Percentiles rank a stretch among this genome's conserved stretches.
These are phyloP conservation scores for Ogataea nakhonphanomensis DNA, from an alignment of 805 yeast species.

Conservation along the genomic window DNA sequence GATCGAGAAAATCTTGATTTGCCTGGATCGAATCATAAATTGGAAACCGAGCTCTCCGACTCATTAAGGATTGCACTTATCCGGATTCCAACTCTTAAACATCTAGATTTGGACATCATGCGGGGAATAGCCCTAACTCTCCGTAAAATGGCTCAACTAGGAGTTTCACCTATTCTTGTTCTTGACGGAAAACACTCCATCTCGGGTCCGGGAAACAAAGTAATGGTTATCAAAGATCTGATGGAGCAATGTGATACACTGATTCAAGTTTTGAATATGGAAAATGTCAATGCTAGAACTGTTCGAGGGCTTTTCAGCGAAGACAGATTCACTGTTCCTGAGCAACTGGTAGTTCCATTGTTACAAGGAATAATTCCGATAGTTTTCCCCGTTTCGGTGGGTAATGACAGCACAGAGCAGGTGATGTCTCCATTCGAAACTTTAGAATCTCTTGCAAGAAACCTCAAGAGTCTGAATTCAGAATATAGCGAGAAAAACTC, in stretches of 20 bases:
- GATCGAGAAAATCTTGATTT: conserved; percentile 10
- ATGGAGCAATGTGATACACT: conserved; percentile 24
- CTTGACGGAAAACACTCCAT: conserved; percentile 41
- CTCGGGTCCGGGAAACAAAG: background rate
- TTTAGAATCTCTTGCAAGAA: conserved; percentile 36
- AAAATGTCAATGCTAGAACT: conserved; percentile 27
- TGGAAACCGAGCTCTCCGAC: conserved; percentile 31
- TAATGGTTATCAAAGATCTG: conserved; percentile 16
- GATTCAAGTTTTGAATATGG: conserved; percentile 19
- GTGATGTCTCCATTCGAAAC: conserved; percentile 39
- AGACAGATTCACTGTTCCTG: conserved; percentile 33
- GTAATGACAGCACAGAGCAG: conserved; percentile 31
- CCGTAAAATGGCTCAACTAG: conserved; percentile 53
- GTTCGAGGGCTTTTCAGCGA: conserved; percentile 38
- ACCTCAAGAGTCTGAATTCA: conserved; percentile 29
- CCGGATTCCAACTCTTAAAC: conserved; percentile 42
- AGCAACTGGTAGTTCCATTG: conserved; percentile 40
- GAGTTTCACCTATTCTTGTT: conserved; percentile 70
- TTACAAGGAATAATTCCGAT: conserved; percentile 52
- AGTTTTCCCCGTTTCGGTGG: conserved; percentile 54
- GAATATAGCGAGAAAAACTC: conserved; percentile 14
- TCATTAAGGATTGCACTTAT: conserved; percentile 55
- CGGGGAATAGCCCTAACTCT: conserved; percentile 55
- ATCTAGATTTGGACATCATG: conserved; percentile 34
- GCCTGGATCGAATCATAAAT: conserved; percentile 7